Evolutionary conservation across 2,329 filamentous ascomycete species (phyloP).

Genomic region (Botrytis elliptica): DNA sequence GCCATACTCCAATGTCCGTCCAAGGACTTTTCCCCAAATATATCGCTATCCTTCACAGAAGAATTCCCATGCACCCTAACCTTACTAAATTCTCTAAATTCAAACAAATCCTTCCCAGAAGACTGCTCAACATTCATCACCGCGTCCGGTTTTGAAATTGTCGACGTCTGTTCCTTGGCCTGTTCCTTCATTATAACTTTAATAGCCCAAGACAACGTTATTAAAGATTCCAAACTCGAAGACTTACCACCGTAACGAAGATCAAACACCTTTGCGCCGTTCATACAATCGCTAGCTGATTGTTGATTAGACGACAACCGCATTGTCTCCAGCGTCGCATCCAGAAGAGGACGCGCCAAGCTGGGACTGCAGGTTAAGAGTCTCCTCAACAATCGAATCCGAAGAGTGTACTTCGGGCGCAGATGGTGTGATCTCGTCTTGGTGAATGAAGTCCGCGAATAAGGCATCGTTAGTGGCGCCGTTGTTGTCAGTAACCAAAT

Average conservation of each 20-base stretch:
- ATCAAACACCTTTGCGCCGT: constrained; percentile 33
- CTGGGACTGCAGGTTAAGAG: constrained; percentile 72
- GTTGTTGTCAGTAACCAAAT: constrained; percentile 62
- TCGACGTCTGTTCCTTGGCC: constrained; percentile 26
- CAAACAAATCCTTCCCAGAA: constrained; percentile 34
- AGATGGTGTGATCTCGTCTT: constrained; percentile 44
- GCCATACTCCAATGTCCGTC: constrained; percentile 34
- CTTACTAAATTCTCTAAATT: constrained; percentile 24
- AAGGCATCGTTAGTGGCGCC: constrained; percentile 52
- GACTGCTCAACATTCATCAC: constrained; percentile 35
- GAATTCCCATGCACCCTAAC: constrained; percentile 13
- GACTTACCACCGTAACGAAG: constrained; percentile 29
- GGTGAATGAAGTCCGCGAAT: constrained; percentile 52
- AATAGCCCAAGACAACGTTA: constrained; percentile 40
- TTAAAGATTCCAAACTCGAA: constrained; percentile 37
- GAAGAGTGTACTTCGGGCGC: constrained; percentile 40
- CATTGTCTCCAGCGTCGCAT: constrained; percentile 73
- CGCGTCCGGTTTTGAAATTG: constrained; percentile 31
- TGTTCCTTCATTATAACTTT: constrained; percentile 35
- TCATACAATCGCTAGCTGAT: constrained; percentile 37
- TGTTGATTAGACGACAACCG: constrained; percentile 62
- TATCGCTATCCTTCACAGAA: constrained; percentile 22
- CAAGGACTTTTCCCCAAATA: constrained; percentile 33
- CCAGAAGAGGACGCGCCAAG: constrained; percentile 70
- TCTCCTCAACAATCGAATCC: constrained; percentile 42